A percentile compares a stretch with the other conserved stretches of the same genome.
Evolutionary conservation across 116 monocot species (phyloP).

Genomic region (Cymodocea nodosa): DNA sequence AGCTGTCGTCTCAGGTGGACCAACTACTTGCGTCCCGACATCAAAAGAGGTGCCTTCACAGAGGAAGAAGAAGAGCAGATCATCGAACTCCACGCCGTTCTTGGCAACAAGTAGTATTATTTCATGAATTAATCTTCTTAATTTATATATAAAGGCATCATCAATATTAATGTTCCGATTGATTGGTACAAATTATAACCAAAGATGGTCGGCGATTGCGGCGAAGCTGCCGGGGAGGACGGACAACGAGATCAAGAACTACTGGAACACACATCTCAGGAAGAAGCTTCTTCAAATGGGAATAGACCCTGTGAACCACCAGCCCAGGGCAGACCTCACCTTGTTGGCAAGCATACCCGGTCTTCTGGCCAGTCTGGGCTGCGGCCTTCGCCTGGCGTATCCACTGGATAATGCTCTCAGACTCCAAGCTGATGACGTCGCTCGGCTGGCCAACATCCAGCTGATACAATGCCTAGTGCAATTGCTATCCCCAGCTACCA

Average conservation of each 20-base stretch:
- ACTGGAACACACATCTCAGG: conserved; percentile 46
- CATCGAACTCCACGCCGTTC: conserved; percentile 28
- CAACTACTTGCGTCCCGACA: too few relatives aligned
- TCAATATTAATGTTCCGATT: too few relatives aligned
- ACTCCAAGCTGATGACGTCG: conserved; percentile 22
- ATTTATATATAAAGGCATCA: too few relatives aligned
- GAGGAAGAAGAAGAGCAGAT: conserved; percentile 36
- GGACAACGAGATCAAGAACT: conserved; percentile 53
- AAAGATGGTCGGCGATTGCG: conserved; percentile 42
- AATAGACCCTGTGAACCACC: conserved; percentile 40
- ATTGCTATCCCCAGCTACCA: background rate
- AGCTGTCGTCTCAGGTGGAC: conserved; percentile 63
- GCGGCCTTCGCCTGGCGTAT: background rate
- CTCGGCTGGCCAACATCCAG: conserved; percentile 27
- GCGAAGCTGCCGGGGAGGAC: conserved; percentile 25
- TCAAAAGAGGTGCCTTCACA: too few relatives aligned
- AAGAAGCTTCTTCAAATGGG: conserved; percentile 44
- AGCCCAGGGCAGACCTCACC: conserved; percentile 20
- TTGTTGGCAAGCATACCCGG: conserved; percentile 19
- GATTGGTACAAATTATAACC: too few relatives aligned
- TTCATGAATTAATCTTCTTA: too few relatives aligned
- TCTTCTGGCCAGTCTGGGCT: background rate
- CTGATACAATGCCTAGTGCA: conserved; percentile 18
- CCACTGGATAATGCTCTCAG: conserved; percentile 6
- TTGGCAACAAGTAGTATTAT: conserved; percentile 45